A percentile compares a stretch with the other conserved stretches of the same genome.
Evolutionary conservation across 306 rosid species (phyloP).

Genomic region (Purshia tridentata): DNA sequence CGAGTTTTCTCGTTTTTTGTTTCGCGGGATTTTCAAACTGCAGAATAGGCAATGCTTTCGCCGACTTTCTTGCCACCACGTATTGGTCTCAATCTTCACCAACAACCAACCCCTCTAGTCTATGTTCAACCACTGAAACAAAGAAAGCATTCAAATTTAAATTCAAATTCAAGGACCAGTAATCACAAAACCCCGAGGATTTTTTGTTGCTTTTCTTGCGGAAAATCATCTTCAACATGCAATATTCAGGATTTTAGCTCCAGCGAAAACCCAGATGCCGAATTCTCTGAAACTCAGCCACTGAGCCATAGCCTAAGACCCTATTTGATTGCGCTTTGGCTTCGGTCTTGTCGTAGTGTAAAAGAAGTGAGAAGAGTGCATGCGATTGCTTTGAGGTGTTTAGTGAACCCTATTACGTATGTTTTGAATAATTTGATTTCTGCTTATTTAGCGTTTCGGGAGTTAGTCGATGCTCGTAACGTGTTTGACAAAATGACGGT

Average conservation of each 20-base stretch:
- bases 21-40: constrained; percentile 22
- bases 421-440: constrained; percentile 73
- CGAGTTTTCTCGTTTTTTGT: not conserved
- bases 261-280: constrained; percentile 27
- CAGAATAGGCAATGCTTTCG: constrained; percentile 39
- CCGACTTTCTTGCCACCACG: constrained; percentile 30
- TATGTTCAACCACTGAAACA: constrained; percentile 18
- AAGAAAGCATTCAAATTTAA: constrained; percentile 20
- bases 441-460: constrained; percentile 53
- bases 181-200: not conserved
- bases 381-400: constrained; percentile 46
- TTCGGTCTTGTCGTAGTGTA: constrained; percentile 46
- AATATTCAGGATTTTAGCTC: constrained; percentile 8
- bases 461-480: constrained; percentile 54
- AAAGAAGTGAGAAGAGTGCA: constrained; percentile 64
- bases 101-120: constrained; percentile 25
- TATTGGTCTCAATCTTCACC: constrained; percentile 17
- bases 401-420: constrained; percentile 39
- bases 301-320: constrained; percentile 37
- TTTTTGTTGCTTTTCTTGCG: constrained; percentile 6
- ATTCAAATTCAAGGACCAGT: constrained; percentile 1
- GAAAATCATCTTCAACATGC: constrained; percentile 7
- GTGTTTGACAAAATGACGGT: constrained; percentile 68
- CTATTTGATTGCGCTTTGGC: constrained; percentile 58
- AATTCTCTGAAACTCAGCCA: constrained; percentile 15